phyloP scores from a whole-genome alignment of 768 basidiomycete species.

The Roridomyces roridus region DNA sequence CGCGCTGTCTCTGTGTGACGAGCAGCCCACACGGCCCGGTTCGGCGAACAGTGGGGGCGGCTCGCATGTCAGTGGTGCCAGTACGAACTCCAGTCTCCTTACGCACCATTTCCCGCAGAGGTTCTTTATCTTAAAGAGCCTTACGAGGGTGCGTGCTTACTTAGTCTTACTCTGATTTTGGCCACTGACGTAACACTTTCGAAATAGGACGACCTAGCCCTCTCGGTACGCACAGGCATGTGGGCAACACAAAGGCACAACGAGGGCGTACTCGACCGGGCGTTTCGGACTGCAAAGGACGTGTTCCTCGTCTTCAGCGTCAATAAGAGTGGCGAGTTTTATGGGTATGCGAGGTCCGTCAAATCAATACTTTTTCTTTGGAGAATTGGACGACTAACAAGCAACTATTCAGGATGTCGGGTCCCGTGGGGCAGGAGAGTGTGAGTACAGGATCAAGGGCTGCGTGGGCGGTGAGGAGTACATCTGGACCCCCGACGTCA shows the following conservation, averaged over 20 bases:
- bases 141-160: slow-evolving; percentile 23
- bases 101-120: slow-evolving; percentile 4
- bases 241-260: slow-evolving; percentile 97
- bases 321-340: slow-evolving; percentile 94
- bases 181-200: no score
- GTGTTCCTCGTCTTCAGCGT: slow-evolving; percentile 92
- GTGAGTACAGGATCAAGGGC: slow-evolving; percentile 35
- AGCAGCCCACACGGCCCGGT: not conserved
- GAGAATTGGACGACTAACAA: no score
- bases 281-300: slow-evolving; percentile 86
- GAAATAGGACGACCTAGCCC: slow-evolving; percentile 76
- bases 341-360: slow-evolving; percentile 83
- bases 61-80: slow-evolving; percentile 41
- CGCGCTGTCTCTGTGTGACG: not conserved
- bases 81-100: slow-evolving; percentile 1
- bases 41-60: slow-evolving; percentile 64
- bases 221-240: slow-evolving; percentile 76
- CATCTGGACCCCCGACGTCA: not conserved
- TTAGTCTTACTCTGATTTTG: not conserved
- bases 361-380: not conserved
- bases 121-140: slow-evolving; percentile 6
- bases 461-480: slow-evolving; percentile 58
- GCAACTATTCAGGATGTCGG: slow-evolving; percentile 62
- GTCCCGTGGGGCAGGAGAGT: slow-evolving; percentile 61
- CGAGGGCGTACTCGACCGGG: slow-evolving; percentile 89